Evolutionary conservation across 2,329 filamentous ascomycete species (phyloP), one percentile per base, ranked within the genome.

Genomic region (Exophiala viscosa): DNA sequence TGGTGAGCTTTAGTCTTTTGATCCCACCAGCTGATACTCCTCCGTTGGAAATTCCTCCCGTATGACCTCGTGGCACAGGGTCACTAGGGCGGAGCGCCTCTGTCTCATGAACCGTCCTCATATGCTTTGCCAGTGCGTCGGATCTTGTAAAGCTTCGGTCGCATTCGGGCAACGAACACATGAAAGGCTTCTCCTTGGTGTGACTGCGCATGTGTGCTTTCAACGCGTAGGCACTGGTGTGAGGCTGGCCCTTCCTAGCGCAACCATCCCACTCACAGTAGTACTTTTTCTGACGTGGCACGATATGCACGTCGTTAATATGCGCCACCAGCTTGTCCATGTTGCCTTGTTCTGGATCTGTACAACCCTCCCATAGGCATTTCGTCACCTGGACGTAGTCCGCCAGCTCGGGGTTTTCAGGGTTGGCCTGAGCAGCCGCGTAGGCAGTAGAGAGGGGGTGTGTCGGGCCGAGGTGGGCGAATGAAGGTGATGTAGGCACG

Each of bases 141-240:
- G 92, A 96, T 60, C 93, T 82, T 2, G 93, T 99, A 65, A 99
- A 99, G 31, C 91, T 91, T 56, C 92, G 87, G 69, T 99, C 93
- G 73, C 93, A 99, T 80, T 99, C 93, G 52, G 93, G 93, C 36
- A 99, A 73, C 28, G 90, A 88, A 71, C 93, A 99, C 73, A 96
- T 96, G 68, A 97, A 97, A 0, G 93, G 93, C 74, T 99, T 99
- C 77, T 99, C 93, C 66, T 93, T 83, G 1, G 93, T 99, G 69
- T 99, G 93, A 68, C 91, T 96, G 62, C 93, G 81, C 91, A 99
- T 96, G 67, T 99, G 93, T 8, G 93, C 93, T 69, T 95, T 91
- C 59, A 99, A 75, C 3, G 93, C 93, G 73, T 99, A 99, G 2
- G 90, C 93, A 65, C 90, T 96, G 1, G 92, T 92, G 72, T 99